Conservation (phyloP, 2,329 filamentous ascomycete species). For the Sclerotinia glacialis region DNA sequence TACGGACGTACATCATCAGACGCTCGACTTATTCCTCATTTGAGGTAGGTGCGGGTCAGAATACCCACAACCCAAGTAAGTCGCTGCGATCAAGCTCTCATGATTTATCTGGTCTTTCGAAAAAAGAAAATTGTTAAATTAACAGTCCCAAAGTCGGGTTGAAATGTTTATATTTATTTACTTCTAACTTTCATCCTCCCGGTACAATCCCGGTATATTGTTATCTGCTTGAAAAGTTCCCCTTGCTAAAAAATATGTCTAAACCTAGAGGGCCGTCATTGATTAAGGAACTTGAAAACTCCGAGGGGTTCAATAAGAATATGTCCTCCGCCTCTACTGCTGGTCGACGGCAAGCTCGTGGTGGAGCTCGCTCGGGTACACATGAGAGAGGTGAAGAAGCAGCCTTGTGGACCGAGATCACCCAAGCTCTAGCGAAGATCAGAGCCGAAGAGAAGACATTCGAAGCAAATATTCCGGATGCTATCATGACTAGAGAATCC, state of each 20-base stretch:
- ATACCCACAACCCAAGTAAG: constrained; percentile 23
- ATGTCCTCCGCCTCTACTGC: constrained; percentile 26
- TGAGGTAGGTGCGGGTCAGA: constrained; percentile 21
- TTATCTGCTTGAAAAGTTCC: neutral
- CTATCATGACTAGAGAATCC: constrained; percentile 28
- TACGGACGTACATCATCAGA: neutral
- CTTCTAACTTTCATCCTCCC: neutral
- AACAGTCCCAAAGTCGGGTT: neutral
- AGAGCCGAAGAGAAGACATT: constrained; percentile 24
- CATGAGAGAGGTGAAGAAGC: constrained; percentile 28
- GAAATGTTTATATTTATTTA: constrained; percentile 6
- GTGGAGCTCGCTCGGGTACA: constrained; percentile 23
- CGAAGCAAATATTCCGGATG: constrained; percentile 21
- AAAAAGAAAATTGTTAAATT: neutral
- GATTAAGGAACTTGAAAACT: constrained; percentile 6
- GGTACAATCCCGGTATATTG: constrained; percentile 8
- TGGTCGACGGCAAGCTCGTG: constrained; percentile 25
- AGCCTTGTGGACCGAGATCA: constrained; percentile 24
- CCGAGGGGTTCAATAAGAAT: neutral
- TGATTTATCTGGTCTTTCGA: constrained; percentile 2
- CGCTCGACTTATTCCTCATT: constrained; percentile 20
- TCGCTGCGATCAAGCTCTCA: constrained; percentile 3
- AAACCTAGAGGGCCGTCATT: neutral
- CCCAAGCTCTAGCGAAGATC: constrained; percentile 23
- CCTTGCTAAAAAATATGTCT: constrained; percentile 14